These are phyloP conservation scores for Diplotaxis tenuifolia DNA, from an alignment of 345 rosid genomes.

Conservation along the genomic window DNA sequence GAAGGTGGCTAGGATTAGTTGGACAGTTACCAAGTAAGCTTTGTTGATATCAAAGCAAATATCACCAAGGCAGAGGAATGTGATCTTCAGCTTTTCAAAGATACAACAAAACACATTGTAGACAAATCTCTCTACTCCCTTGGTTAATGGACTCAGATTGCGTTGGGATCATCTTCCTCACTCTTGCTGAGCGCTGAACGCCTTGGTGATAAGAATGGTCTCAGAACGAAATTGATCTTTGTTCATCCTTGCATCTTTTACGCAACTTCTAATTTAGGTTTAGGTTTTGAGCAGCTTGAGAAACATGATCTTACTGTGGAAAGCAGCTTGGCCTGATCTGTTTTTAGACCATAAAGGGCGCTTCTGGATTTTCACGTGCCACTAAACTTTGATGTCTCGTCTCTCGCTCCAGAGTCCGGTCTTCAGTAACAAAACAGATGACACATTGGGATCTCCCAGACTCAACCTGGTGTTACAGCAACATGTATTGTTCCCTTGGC, in stretches of 20 bases:
- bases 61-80: slow-evolving; percentile 48
- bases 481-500: slow-evolving; percentile 74
- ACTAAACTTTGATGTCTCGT: slow-evolving; percentile 62
- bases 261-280: neutral
- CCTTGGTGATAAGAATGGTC: slow-evolving; percentile 52
- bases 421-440: slow-evolving; percentile 37
- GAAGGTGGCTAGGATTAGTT: slow-evolving; percentile 75
- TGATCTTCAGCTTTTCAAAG: slow-evolving; percentile 48
- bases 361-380: slow-evolving; percentile 90
- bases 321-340: slow-evolving; percentile 84
- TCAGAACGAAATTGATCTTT: slow-evolving; percentile 62
- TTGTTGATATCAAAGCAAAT: slow-evolving; percentile 56
- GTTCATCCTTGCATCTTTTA: slow-evolving; percentile 56
- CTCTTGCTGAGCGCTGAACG: slow-evolving; percentile 53
- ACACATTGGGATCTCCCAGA: slow-evolving; percentile 55
- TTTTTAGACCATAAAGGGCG: slow-evolving; percentile 64
- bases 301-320: slow-evolving; percentile 69
- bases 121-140: slow-evolving; percentile 73
- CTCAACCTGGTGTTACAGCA: slow-evolving; percentile 74
- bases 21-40: slow-evolving; percentile 70
- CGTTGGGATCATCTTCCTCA: slow-evolving; percentile 49
- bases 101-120: slow-evolving; percentile 58
- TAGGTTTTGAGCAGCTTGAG: slow-evolving; percentile 51
- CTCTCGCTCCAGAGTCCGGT: slow-evolving; percentile 56
- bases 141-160: slow-evolving; percentile 59